Evolutionary conservation across 2,329 filamentous ascomycete species (phyloP).

Genomic region (Phialemoniopsis sp.): DNA sequence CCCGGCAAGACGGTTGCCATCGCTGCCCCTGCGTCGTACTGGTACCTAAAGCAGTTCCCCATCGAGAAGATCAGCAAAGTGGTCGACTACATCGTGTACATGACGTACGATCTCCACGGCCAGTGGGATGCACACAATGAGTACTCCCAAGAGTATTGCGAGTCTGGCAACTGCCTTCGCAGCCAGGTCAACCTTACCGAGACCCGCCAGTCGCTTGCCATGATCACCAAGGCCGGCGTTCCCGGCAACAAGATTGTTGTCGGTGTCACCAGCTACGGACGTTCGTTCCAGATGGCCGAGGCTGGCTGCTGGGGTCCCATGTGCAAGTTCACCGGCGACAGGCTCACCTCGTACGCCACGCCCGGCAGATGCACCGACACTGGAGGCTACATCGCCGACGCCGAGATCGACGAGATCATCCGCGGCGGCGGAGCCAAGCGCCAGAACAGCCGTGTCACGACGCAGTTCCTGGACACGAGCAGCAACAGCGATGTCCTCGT

Average conservation of each 20-base stretch:
- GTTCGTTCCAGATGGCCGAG: slow-evolving; percentile 25
- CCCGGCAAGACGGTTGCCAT: slow-evolving; percentile 10
- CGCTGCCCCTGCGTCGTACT: slow-evolving; percentile 18
- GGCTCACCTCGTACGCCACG: slow-evolving; percentile 16
- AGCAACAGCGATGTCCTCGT: slow-evolving; percentile 9
- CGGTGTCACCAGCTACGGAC: slow-evolving; percentile 27
- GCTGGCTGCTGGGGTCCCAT: slow-evolving; percentile 19
- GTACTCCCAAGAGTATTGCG: slow-evolving; percentile 14
- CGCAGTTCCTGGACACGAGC: slow-evolving; percentile 4
- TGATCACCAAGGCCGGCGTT: slow-evolving; percentile 28
- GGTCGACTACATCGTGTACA: slow-evolving; percentile 26
- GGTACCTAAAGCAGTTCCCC: slow-evolving; percentile 21
- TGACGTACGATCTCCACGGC: slow-evolving; percentile 30
- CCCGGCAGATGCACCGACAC: slow-evolving; percentile 29
- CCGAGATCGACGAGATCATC: slow-evolving; percentile 23
- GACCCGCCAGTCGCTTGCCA: slow-evolving; percentile 16
- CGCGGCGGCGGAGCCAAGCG: background rate
- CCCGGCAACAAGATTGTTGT: slow-evolving; percentile 22
- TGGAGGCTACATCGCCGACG: slow-evolving; percentile 29
- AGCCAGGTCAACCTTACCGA: slow-evolving; percentile 27
- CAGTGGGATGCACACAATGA: slow-evolving; percentile 20
- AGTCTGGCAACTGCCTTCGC: slow-evolving; percentile 25
- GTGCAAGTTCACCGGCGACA: slow-evolving; percentile 25
- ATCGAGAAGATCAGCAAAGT: slow-evolving; percentile 13
- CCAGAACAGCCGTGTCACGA: background rate